Conservation (phyloP, 768 basidiomycete genomes). For the Trametes punicea region DNA sequence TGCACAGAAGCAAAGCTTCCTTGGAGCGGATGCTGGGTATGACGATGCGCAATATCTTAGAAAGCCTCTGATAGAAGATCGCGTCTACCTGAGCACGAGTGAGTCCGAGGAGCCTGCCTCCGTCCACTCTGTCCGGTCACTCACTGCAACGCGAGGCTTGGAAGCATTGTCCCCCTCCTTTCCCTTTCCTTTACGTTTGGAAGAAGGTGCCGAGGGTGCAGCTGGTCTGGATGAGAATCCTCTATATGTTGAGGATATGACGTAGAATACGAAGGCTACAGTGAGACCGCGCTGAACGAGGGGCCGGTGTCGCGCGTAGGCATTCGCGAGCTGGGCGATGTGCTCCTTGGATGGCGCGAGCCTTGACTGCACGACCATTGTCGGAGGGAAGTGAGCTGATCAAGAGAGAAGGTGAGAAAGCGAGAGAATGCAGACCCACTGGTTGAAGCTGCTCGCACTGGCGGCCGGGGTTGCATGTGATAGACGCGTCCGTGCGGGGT, state of each 20-base stretch:
- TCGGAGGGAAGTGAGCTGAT: background rate
- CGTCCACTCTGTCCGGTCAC: background rate
- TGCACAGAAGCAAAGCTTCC: conserved; percentile 80
- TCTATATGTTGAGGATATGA: conserved; percentile 59
- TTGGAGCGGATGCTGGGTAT: conserved; percentile 84
- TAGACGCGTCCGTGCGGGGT: conserved; percentile 14
- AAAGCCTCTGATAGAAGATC: conserved; percentile 80
- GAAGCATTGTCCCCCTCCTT: conserved; percentile 40
- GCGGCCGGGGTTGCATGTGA: conserved; percentile 6
- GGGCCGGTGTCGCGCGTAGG: conserved; percentile 67
- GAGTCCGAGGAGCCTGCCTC: background rate
- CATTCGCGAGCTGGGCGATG: conserved; percentile 41
- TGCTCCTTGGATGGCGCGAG: conserved; percentile 31
- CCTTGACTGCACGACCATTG: conserved; percentile 18
- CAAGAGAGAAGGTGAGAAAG: background rate
- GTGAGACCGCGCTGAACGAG: conserved; percentile 71
- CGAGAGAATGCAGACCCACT: background rate
- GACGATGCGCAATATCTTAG: conserved; percentile 76
- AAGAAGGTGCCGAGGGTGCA: conserved; percentile 23
- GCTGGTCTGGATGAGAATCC: conserved; percentile 45
- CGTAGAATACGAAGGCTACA: conserved; percentile 65
- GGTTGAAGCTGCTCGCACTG: background rate
- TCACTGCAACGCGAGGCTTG: conserved; percentile 63
- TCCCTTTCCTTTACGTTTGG: conserved; percentile 34
- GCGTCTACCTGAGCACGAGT: conserved; percentile 69